These are phyloP conservation scores for Fonsecaea pedrosoi DNA, from an alignment of 2,329 filamentous ascomycete species.

Conservation along the genomic window DNA sequence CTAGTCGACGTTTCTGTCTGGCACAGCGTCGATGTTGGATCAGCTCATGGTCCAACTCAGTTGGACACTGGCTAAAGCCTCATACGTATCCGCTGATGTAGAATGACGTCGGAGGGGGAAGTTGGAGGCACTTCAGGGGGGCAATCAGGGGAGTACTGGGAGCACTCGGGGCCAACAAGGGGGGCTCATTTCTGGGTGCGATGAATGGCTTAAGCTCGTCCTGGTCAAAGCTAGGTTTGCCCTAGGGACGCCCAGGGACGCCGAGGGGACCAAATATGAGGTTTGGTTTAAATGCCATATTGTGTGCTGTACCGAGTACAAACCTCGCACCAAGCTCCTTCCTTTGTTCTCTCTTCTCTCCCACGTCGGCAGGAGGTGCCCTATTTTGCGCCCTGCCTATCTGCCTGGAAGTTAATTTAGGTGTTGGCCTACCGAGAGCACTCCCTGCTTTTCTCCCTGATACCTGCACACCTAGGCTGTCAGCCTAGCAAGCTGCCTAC, in stretches of 20 bases:
- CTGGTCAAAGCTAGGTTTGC: background rate
- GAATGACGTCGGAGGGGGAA: background rate
- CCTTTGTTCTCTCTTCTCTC: background rate
- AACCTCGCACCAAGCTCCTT: background rate
- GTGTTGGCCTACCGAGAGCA: background rate
- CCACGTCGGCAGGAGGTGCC: background rate
- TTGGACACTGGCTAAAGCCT: background rate
- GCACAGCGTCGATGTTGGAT: background rate
- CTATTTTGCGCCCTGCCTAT: background rate
- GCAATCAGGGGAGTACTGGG: background rate
- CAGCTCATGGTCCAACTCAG: background rate
- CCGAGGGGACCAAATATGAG: background rate
- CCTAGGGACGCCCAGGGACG: background rate
- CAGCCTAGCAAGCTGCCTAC: background rate
- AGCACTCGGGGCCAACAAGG: background rate
- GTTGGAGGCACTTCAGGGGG: background rate
- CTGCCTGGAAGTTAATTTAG: background rate
- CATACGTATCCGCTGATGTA: slow-evolving; percentile 1
- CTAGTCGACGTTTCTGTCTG: background rate
- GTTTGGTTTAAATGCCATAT: slow-evolving; percentile 1
- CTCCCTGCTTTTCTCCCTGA: background rate
- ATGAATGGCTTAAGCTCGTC: background rate
- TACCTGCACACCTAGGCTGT: background rate
- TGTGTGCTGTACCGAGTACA: too few species aligned
- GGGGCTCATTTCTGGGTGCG: background rate